Evolutionary conservation across 148 eudicot genomes (phyloP).

Genomic region (Rhododendron ferrugineum): DNA sequence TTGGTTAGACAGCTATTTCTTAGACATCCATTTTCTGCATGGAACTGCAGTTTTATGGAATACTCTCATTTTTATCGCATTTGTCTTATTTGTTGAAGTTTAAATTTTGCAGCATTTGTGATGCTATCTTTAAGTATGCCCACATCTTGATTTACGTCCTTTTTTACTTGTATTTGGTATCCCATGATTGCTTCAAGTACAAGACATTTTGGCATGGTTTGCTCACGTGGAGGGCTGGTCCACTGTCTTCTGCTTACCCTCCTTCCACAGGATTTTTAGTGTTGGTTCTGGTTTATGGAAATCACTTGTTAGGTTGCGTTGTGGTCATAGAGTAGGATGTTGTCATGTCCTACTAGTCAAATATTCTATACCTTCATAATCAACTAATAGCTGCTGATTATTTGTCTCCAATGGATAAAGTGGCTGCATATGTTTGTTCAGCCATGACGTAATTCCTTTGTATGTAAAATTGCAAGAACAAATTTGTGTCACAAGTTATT

Average conservation of each 20-base stretch:
- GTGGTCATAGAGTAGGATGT: not conserved
- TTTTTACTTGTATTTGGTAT: not conserved
- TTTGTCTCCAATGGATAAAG: not conserved
- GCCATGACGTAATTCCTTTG: not conserved
- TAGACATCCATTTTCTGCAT: conserved; percentile 3
- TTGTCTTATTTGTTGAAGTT: not conserved
- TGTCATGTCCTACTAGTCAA: not conserved
- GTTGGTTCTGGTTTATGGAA: not conserved
- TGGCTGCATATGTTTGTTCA: not conserved
- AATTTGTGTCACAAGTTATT: not conserved
- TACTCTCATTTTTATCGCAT: not conserved
- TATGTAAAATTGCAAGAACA: not conserved
- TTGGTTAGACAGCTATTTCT: not conserved
- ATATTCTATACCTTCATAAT: not conserved
- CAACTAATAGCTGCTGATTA: not conserved
- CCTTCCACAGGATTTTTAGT: not conserved
- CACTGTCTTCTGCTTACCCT: not conserved
- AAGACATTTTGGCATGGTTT: not conserved
- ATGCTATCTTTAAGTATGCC: not conserved
- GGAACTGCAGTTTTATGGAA: not conserved
- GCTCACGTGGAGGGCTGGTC: not conserved
- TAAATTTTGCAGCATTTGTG: not conserved
- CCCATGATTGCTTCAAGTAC: not conserved
- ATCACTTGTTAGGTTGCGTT: not conserved
- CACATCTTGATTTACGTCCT: not conserved